These are phyloP conservation scores for Colletotrichum higginsianum DNA, from an alignment of 2,329 filamentous ascomycete species.

Conservation along the genomic window DNA sequence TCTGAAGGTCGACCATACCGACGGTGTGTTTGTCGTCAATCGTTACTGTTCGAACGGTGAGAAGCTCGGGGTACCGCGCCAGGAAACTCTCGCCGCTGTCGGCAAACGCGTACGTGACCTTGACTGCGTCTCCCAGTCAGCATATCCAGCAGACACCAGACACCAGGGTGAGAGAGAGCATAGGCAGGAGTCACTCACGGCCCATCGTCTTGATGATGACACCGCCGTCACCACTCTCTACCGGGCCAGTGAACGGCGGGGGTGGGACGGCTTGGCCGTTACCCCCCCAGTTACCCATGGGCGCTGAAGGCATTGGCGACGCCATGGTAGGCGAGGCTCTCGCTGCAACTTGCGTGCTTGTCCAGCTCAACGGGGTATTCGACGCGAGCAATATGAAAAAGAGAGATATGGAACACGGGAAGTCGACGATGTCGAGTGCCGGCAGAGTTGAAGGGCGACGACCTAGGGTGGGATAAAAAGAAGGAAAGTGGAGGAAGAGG, in stretches of 20 bases:
- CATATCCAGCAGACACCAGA: conserved; percentile 6
- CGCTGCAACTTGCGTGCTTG: conserved; percentile 21
- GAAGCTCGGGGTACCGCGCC: conserved; percentile 84
- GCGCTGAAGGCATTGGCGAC: conserved; percentile 54
- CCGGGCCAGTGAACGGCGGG: conserved; percentile 43
- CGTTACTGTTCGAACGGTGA: conserved; percentile 84
- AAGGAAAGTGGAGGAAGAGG: conserved; percentile 33
- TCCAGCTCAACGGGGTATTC: conserved; percentile 23
- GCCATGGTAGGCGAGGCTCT: conserved; percentile 53
- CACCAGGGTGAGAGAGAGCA: conserved; percentile 5
- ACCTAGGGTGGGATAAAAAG: conserved; percentile 29
- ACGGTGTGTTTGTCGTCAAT: conserved; percentile 87
- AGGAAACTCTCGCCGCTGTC: conserved; percentile 89
- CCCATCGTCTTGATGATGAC: conserved; percentile 76
- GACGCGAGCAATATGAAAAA: conserved; percentile 1
- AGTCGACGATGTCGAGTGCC: conserved; percentile 27
- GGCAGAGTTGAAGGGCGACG: conserved; percentile 22
- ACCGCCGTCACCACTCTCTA: conserved; percentile 60
- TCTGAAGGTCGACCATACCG: conserved; percentile 88
- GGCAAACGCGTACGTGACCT: conserved; percentile 97
- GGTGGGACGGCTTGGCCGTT: conserved; percentile 45
- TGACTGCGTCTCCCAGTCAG: conserved; percentile 72
- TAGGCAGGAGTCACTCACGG: conserved; percentile 64
- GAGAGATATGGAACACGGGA: background rate
- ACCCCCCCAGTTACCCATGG: conserved; percentile 52